These are phyloP conservation scores for Zychaea mexicana DNA, from an alignment of 371 early-diverging fungal species.

Conservation along the genomic window DNA sequence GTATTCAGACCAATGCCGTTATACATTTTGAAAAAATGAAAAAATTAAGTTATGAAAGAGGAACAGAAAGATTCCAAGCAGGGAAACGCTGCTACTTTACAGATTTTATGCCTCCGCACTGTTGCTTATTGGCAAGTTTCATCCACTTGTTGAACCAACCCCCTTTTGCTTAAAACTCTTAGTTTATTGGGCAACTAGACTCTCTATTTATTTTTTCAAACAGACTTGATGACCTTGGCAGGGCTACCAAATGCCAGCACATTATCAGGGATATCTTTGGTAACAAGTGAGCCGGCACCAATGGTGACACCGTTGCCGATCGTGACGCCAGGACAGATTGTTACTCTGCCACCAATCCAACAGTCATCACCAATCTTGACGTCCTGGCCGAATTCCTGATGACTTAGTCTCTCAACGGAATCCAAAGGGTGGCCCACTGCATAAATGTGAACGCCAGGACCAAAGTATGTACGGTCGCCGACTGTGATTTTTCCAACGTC, in stretches of 20 bases:
- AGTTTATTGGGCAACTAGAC: too few species aligned
- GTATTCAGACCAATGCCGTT: constrained; percentile 93
- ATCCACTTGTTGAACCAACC: too few species aligned
- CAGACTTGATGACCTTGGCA: background rate
- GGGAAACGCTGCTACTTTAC: background rate
- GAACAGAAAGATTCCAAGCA: background rate
- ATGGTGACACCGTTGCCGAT: background rate
- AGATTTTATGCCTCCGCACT: background rate
- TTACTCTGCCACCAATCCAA: background rate
- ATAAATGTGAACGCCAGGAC: background rate
- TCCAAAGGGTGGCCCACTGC: background rate
- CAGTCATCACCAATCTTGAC: background rate
- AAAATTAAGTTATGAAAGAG: background rate
- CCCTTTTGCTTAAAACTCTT: too few species aligned
- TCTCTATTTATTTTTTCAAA: background rate
- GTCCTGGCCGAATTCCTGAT: background rate
- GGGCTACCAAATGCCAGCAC: background rate
- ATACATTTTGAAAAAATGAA: constrained; percentile 56
- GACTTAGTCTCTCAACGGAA: background rate
- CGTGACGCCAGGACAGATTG: background rate
- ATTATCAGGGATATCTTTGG: background rate
- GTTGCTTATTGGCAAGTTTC: too few species aligned
- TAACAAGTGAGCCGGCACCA: background rate
- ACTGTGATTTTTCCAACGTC: background rate
- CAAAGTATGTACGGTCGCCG: background rate